Percentiles rank a stretch among this genome's conserved stretches.
phyloP scores from a whole-genome alignment of 352 stramenopile species.

The Halophytophthora batemanensis region DNA sequence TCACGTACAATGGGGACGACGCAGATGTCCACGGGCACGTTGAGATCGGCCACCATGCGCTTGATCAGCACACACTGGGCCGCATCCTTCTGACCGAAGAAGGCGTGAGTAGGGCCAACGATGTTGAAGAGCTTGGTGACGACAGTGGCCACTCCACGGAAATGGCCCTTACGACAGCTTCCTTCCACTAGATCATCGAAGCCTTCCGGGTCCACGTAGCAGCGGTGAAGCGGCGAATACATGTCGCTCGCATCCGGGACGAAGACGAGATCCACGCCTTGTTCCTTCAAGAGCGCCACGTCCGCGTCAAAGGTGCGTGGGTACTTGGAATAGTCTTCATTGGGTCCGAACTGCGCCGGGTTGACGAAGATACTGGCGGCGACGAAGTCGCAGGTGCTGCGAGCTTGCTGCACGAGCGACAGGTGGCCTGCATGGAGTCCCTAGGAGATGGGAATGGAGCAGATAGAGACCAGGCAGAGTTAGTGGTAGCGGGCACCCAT shows the following conservation, averaged over 20 bases:
- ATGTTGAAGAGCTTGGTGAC: conserved; percentile 99
- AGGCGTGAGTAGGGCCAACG: conserved; percentile 94
- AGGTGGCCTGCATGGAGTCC: conserved; percentile 96
- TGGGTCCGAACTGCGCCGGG: conserved; percentile 97
- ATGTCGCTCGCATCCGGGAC: conserved; percentile 80
- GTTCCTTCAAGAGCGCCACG: conserved; percentile 72
- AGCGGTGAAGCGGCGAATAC: conserved; percentile 82
- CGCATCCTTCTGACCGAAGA: conserved; percentile 99
- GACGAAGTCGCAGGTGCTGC: conserved; percentile 91
- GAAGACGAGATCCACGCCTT: conserved; percentile 92
- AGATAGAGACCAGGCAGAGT: background rate
- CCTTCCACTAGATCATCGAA: conserved; percentile 95
- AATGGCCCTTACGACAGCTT: conserved; percentile 93
- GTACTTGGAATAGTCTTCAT: conserved; percentile 99
- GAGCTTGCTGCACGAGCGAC: conserved; percentile 86
- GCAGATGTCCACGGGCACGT: conserved; percentile 92
- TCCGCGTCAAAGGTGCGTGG: conserved; percentile 95
- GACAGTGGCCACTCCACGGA: conserved; percentile 98
- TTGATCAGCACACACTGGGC: conserved; percentile 96
- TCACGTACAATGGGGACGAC: conserved; percentile 93
- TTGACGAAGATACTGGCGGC: conserved; percentile 99
- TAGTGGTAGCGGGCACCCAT: too few species aligned
- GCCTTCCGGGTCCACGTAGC: conserved; percentile 92
- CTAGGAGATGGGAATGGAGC: conserved; percentile 18
- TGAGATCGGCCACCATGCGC: conserved; percentile 95